These are phyloP conservation scores for Testicularia cyperi DNA, from an alignment of 1,284 basidiomycete genomes.

Conservation along the genomic window DNA sequence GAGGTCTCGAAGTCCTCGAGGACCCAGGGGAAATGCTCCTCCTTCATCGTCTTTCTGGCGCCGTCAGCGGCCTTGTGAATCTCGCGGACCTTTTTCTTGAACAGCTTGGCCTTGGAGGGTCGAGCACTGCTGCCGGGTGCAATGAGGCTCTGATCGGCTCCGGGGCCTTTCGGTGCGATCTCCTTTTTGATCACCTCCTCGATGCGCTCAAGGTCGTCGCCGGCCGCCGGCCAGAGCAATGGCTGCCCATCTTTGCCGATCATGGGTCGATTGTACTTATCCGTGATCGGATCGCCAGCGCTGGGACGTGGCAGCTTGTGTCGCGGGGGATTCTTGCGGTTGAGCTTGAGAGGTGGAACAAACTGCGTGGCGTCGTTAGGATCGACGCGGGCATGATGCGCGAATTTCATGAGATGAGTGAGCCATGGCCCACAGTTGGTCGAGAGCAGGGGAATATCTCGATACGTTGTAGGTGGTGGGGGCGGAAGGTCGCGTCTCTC, in stretches of 20 bases:
- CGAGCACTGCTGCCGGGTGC: constrained; percentile 36
- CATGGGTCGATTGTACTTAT: constrained; percentile 50
- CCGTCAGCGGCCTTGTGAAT: constrained; percentile 55
- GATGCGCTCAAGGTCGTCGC: constrained; percentile 39
- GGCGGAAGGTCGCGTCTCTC: constrained; percentile 27
- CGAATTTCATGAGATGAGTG: constrained; percentile 56
- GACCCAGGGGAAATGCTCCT: constrained; percentile 57
- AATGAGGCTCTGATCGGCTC: constrained; percentile 36
- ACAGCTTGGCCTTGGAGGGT: constrained; percentile 39
- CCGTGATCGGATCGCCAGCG: constrained; percentile 50
- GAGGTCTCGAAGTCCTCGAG: constrained; percentile 58
- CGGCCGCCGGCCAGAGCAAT: constrained; percentile 42
- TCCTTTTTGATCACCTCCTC: constrained; percentile 36
- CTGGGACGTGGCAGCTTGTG: constrained; percentile 48
- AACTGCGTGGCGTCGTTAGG: constrained; percentile 51
- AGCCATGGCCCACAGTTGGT: constrained; percentile 36
- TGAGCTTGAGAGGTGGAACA: constrained; percentile 55
- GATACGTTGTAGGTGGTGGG: constrained; percentile 45
- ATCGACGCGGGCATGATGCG: constrained; percentile 50
- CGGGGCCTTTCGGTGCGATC: constrained; percentile 20
- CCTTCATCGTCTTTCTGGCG: constrained; percentile 52
- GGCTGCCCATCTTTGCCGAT: constrained; percentile 45
- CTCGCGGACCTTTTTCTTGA: constrained; percentile 56
- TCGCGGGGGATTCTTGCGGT: constrained; percentile 57
- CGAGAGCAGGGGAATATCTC: constrained; percentile 56